Evolutionary conservation across 768 basidiomycete genomes (phyloP).

Genomic region (Phylloporus scabripes): DNA sequence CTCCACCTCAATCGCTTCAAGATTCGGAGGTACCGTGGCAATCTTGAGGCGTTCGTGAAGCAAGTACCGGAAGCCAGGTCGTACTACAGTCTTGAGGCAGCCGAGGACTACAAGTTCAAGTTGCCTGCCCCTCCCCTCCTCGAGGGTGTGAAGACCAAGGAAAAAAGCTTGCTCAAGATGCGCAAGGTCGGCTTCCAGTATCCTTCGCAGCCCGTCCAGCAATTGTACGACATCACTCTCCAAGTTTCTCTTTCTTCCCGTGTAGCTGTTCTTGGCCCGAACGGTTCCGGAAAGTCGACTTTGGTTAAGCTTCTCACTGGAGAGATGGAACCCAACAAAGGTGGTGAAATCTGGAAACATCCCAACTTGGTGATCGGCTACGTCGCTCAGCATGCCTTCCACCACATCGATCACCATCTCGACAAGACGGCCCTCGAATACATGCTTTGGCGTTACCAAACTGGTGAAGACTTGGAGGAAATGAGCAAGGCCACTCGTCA

Average conservation of each 20-base stretch:
- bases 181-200: slow-evolving; percentile 98
- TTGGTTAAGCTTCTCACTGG: slow-evolving; percentile 96
- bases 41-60: slow-evolving; percentile 92
- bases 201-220: slow-evolving; percentile 78
- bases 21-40: slow-evolving; percentile 90
- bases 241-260: slow-evolving; percentile 98
- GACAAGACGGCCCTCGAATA: slow-evolving; percentile 99
- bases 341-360: slow-evolving; percentile 98
- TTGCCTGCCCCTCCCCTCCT: slow-evolving; percentile 94
- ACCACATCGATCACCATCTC: slow-evolving; percentile 97
- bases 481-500: slow-evolving; percentile 86
- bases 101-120: slow-evolving; percentile 98
- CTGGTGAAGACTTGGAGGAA: slow-evolving; percentile 97
- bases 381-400: slow-evolving; percentile 99
- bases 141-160: slow-evolving; percentile 99
- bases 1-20: slow-evolving; percentile 99
- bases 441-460: slow-evolving; percentile 99
- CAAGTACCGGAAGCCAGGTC: slow-evolving; percentile 95
- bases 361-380: slow-evolving; percentile 99
- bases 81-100: slow-evolving; percentile 94
- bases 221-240: slow-evolving; percentile 90
- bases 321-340: slow-evolving; percentile 94
- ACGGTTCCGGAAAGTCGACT: slow-evolving; percentile 98
- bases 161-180: slow-evolving; percentile 96
- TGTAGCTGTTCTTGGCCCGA: slow-evolving; percentile 96